Evolutionary conservation across 805 yeast genomes (phyloP).

Genomic region (Candida hungchunana): DNA sequence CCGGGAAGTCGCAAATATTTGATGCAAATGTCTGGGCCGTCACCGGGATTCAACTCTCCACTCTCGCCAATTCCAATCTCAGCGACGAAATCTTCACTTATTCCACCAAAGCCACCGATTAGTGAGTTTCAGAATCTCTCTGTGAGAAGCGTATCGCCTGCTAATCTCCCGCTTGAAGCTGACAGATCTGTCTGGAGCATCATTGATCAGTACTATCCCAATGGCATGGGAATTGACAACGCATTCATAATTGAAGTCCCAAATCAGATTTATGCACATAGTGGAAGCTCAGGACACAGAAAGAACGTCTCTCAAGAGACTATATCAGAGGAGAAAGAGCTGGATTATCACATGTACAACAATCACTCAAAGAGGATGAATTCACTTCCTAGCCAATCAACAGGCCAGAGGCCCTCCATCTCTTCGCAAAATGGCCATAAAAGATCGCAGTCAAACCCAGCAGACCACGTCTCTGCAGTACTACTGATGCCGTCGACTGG

Average conservation of each 20-base stretch:
- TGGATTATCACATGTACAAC: slow-evolving; percentile 17
- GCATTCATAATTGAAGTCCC: slow-evolving; percentile 59
- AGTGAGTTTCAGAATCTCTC: slow-evolving; percentile 11
- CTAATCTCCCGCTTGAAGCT: slow-evolving; percentile 42
- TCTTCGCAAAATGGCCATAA: too few relatives aligned
- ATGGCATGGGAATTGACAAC: slow-evolving; percentile 64
- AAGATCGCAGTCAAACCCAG: slow-evolving; percentile 25
- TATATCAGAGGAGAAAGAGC: slow-evolving; percentile 23
- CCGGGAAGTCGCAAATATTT: slow-evolving; percentile 10
- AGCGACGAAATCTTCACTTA: slow-evolving; percentile 17
- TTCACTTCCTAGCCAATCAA: slow-evolving; percentile 16
- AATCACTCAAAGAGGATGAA: slow-evolving; percentile 14
- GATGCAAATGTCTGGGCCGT: slow-evolving; percentile 1
- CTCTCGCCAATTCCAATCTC: slow-evolving; percentile 24
- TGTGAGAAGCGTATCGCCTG: slow-evolving; percentile 16
- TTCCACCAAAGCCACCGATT: slow-evolving; percentile 13
- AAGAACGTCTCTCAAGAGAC: slow-evolving; percentile 21
- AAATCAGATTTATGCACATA: slow-evolving; percentile 6
- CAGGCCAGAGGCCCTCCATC: too few relatives aligned
- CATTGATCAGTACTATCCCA: slow-evolving; percentile 56
- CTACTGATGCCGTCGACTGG: slow-evolving; percentile 18
- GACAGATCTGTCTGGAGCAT: slow-evolving; percentile 57
- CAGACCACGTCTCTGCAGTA: slow-evolving; percentile 25
- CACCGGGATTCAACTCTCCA: slow-evolving; percentile 18
- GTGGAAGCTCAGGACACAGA: slow-evolving; percentile 4